Conservation (phyloP, 1,284 basidiomycete genomes). For the Cutaneotrichosporon sp. region DNA sequence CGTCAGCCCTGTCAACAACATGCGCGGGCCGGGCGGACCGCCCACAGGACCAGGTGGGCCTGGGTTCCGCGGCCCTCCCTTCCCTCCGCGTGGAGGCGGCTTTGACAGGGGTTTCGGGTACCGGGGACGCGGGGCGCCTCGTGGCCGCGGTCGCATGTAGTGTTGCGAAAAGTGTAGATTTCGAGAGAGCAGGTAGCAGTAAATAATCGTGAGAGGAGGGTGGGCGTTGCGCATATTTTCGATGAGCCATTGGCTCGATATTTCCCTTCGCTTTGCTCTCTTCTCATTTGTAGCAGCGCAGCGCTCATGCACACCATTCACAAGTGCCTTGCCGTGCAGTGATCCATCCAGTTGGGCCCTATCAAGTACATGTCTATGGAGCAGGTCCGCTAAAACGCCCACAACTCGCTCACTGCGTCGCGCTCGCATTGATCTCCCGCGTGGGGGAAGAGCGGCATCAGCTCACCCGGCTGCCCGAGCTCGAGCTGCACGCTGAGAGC, state of each 20-base stretch:
- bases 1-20: conserved; percentile 13
- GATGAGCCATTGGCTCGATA: not conserved
- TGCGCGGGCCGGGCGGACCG: too few species aligned
- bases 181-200: not conserved
- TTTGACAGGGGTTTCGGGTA: conserved; percentile 12
- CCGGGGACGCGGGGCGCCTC: conserved; percentile 12
- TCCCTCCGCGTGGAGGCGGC: conserved; percentile 8
- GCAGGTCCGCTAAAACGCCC: conserved; percentile 7
- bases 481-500: conserved; percentile 51
- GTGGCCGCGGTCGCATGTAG: conserved; percentile 18
- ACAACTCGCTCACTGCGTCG: conserved; percentile 11
- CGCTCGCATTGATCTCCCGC: not conserved
- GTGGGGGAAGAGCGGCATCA: conserved; percentile 7
- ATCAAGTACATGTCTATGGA: not conserved
- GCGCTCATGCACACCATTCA: conserved; percentile 7
- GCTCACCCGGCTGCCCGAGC: conserved; percentile 10
- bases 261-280: conserved; percentile 14
- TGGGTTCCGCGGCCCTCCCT: not conserved
- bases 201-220: not conserved
- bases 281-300: conserved; percentile 3
- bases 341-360: too few species aligned
- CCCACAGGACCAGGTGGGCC: too few species aligned
- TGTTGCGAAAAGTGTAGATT: conserved; percentile 8
- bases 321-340: too few species aligned
- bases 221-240: conserved; percentile 3